Evolutionary conservation across 78 protist genomes (phyloP).

Genomic region (Cyanophora paradoxa): DNA sequence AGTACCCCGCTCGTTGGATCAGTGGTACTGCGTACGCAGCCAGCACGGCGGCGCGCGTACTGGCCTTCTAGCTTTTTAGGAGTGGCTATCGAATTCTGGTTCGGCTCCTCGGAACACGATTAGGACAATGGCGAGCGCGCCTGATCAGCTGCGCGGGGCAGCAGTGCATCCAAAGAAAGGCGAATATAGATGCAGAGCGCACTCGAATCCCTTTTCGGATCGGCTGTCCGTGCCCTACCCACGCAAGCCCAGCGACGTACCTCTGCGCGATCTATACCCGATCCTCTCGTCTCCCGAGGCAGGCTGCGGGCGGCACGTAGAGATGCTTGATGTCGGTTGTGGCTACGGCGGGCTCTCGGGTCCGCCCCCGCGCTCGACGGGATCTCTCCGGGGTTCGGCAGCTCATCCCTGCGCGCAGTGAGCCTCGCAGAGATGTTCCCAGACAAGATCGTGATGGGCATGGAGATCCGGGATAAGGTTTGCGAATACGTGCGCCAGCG

Average conservation of each 20-base stretch:
- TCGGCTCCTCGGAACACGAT: too few relatives aligned
- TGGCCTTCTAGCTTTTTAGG: too few relatives aligned
- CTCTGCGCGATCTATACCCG: not conserved
- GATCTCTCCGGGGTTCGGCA: not conserved
- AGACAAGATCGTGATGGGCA: not conserved
- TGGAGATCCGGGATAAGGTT: slow-evolving; percentile 2
- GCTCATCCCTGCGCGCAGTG: not conserved
- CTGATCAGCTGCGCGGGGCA: too few relatives aligned
- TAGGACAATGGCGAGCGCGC: too few relatives aligned
- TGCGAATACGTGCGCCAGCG: not conserved
- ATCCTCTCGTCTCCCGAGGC: not conserved
- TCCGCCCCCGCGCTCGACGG: not conserved
- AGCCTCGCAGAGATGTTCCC: slow-evolving; percentile 4
- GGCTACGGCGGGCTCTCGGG: slow-evolving; percentile 1
- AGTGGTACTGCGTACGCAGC: too few relatives aligned
- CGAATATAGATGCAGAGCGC: not conserved
- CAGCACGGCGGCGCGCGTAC: too few relatives aligned
- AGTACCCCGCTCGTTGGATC: too few relatives aligned
- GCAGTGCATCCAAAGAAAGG: not conserved
- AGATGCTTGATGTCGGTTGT: slow-evolving; percentile 4
- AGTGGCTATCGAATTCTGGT: too few relatives aligned
- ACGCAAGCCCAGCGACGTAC: not conserved
- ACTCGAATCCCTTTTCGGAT: not conserved
- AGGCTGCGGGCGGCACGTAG: not conserved
- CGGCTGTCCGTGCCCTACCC: not conserved